These are phyloP conservation scores for Stephania cephalantha DNA, from an alignment of 164 flowering plant species.

Conservation along the genomic window DNA sequence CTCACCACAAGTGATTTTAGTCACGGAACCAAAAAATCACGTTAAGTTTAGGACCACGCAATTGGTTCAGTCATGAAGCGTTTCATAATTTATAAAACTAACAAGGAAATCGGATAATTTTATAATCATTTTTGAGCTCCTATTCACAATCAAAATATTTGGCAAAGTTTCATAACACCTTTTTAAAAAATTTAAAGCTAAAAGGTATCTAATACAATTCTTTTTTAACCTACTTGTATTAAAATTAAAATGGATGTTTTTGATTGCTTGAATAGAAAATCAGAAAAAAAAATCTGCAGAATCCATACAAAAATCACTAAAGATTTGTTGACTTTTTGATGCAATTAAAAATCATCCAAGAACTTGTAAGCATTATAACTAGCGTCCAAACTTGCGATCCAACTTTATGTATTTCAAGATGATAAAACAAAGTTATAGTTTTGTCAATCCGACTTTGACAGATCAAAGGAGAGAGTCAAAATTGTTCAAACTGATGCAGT, in stretches of 20 bases:
- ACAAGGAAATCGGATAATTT: too few relatives aligned
- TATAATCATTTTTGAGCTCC: background rate
- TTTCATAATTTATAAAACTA: background rate
- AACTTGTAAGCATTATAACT: background rate
- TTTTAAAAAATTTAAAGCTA: background rate
- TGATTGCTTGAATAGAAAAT: background rate
- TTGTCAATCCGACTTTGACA: background rate
- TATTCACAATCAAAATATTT: background rate
- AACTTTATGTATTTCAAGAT: background rate
- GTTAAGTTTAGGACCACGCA: too few relatives aligned
- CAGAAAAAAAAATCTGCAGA: background rate
- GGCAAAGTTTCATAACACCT: background rate
- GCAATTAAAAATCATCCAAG: background rate
- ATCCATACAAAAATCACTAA: background rate
- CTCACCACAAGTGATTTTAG: too few relatives aligned
- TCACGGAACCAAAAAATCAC: background rate
- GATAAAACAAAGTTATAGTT: too few relatives aligned
- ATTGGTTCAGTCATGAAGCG: too few relatives aligned
- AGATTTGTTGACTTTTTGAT: background rate
- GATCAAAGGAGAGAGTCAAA: background rate
- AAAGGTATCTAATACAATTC: background rate
- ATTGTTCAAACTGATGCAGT: background rate
- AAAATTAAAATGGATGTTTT: background rate
- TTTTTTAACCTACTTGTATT: background rate
- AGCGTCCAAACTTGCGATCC: background rate